A percentile compares a stretch with the other conserved stretches of the same genome.
phyloP scores from a whole-genome alignment of 441 rosid species.

The Aquilaria agallochum region DNA sequence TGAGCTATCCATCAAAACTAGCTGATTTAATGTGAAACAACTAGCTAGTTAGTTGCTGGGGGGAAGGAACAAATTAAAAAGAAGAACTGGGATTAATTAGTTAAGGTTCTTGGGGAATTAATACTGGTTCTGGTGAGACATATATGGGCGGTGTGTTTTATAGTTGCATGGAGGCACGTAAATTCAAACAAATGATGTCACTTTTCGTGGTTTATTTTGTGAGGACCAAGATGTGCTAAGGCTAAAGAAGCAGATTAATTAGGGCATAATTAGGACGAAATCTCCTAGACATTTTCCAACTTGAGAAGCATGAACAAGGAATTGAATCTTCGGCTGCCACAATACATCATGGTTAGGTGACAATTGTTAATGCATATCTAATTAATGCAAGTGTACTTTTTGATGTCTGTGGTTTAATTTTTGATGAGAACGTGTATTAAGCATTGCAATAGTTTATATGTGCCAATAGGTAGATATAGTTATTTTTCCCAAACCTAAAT shows the following conservation, averaged over 20 bases:
- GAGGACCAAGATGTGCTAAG: constrained; percentile 4
- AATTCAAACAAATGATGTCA: constrained; percentile 17
- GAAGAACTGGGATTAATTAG: background rate
- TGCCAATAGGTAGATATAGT: no score
- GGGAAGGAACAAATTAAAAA: background rate
- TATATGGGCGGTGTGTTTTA: constrained; percentile 10
- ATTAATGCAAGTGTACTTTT: constrained; percentile 6
- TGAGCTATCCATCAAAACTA: constrained; percentile 22
- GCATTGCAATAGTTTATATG: no score
- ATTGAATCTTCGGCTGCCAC: constrained; percentile 3
- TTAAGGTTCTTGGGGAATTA: background rate
- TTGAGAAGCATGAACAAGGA: constrained; percentile 6
- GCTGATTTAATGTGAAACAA: background rate
- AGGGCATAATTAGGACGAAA: no score
- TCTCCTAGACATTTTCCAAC: no score
- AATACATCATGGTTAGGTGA: constrained; percentile 19
- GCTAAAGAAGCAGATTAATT: constrained; percentile 4
- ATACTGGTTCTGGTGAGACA: constrained; percentile 6
- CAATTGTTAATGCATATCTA: no score
- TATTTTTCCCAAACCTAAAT: constrained; percentile 1
- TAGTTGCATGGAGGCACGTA: constrained; percentile 15
- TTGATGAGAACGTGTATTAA: constrained; percentile 5
- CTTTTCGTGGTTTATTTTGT: constrained; percentile 1
- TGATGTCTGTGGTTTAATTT: background rate
- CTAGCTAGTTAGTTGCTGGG: background rate